Evolutionary conservation across 176 grass and related monocot genomes (phyloP), one percentile per base, ranked within the genome.

Genomic region (Themeda triandra): DNA sequence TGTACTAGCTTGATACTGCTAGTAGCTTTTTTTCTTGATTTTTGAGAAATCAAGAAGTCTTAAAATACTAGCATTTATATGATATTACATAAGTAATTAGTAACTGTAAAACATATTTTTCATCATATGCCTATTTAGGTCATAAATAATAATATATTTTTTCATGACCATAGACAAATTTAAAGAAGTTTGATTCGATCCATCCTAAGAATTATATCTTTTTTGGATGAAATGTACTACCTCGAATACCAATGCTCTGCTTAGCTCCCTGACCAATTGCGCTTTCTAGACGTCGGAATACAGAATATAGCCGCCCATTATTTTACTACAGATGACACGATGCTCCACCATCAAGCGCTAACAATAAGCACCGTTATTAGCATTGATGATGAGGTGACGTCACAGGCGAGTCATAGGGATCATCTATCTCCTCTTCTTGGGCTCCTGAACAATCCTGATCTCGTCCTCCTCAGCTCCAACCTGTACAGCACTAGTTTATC

Each of bases 401-500:
- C 27, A 28, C 59, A n/a, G n/a, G n/a, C n/a, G n/a, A 60, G 8
- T 23, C 73, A 86, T 36, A 10, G 46, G 79, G 84, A 79, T 90
- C 46, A 30, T 46, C 23, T 37, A 1, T 54, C 33, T 35, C 33
- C 24, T 63, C n/a, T n/a, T n/a, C 59, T n/a, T 4, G 7, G 32
- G 23, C 6, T 14, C 23, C 66, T 21, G 32, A 25, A 25, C 6
- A 19, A 63, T 70, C 15, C 30, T 56, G 66, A 40, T 53, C 48
- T 71, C 63, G 23, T 69, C 78, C 44, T 70, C 79, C 33, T 81
- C 87, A 75, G 27, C 79, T 79, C 40, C 89, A 41, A 80, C 85
- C 85, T 91, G 85, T 84, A 83, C 31, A 64, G n/a, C 80, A 87
- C 69, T 76, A 76, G 85, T 40, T 84, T 85, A 77, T n/a, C n/a